These are phyloP conservation scores for Cytospora chrysosperma DNA, from an alignment of 2,329 filamentous ascomycete genomes.

Conservation along the genomic window DNA sequence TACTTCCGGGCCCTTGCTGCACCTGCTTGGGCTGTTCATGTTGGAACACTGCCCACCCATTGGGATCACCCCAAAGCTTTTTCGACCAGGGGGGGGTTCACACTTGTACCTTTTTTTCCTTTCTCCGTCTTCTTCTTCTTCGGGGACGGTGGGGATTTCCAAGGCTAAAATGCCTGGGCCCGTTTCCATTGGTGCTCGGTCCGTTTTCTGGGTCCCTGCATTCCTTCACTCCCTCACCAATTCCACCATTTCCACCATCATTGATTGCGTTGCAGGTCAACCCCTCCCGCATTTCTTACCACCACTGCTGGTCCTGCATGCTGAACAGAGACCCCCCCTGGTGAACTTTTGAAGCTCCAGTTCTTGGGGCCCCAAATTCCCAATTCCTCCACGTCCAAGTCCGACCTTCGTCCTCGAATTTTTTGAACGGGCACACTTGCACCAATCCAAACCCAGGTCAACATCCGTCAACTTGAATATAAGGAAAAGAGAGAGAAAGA, in stretches of 20 bases:
- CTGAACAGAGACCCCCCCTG: not conserved
- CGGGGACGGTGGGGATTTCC: no score
- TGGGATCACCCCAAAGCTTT: conserved; percentile 23
- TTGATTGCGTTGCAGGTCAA: not conserved
- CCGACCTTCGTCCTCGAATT: conserved; percentile 23
- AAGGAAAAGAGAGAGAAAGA: not conserved
- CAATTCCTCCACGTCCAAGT: conserved; percentile 12
- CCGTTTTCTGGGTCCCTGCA: conserved; percentile 10
- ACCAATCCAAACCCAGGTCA: not conserved
- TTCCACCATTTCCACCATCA: conserved; percentile 6
- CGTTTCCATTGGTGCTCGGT: not conserved
- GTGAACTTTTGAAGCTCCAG: conserved; percentile 24
- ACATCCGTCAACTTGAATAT: not conserved
- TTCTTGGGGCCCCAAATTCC: conserved; percentile 1
- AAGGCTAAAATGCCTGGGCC: no score
- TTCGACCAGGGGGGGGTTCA: conserved; percentile 18
- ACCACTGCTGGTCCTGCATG: not conserved
- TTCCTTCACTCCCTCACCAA: conserved; percentile 13
- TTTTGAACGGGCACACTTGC: conserved; percentile 20
- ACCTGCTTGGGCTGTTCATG: no score
- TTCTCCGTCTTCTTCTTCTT: no score
- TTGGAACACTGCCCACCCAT: conserved; percentile 19
- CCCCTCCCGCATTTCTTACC: not conserved
- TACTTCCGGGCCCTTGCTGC: conserved; percentile 5
- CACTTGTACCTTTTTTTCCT: conserved; percentile 9